Evolutionary conservation across 2,329 filamentous ascomycete species (phyloP).

Genomic region (Xylariales sp.): DNA sequence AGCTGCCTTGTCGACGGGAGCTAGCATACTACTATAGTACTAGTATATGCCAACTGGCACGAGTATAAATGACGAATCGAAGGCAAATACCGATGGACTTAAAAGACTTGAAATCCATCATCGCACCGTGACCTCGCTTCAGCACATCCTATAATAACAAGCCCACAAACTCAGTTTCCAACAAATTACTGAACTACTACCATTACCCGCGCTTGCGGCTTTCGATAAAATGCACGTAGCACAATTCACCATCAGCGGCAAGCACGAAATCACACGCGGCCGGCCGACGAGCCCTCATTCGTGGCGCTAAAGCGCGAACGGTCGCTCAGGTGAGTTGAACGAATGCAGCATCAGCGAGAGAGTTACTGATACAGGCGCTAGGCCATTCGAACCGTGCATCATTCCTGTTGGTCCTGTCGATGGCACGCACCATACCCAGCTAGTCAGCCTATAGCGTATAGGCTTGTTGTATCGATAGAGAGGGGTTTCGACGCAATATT

Average conservation of each 20-base stretch:
- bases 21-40: no score
- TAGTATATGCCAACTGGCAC: background rate
- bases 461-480: background rate
- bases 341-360: background rate
- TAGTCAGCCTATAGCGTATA: background rate
- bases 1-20: background rate
- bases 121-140: background rate
- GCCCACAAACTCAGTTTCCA: background rate
- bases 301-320: constrained; percentile 24
- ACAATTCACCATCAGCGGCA: constrained; percentile 38
- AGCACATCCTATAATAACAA: background rate
- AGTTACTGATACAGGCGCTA: constrained; percentile 9
- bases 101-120: background rate
- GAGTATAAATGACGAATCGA: constrained; percentile 24
- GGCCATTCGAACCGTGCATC: background rate
- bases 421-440: background rate
- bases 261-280: constrained; percentile 38
- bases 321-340: constrained; percentile 21
- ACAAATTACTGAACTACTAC: no score
- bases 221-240: constrained; percentile 35
- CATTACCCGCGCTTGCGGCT: background rate
- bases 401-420: background rate
- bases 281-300: constrained; percentile 35
- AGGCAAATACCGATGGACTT: background rate
- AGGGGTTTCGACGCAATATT: background rate